Percentiles rank a stretch among this genome's conserved stretches.
phyloP scores from a whole-genome alignment of 768 basidiomycete species.

The Daedalea quercina region DNA sequence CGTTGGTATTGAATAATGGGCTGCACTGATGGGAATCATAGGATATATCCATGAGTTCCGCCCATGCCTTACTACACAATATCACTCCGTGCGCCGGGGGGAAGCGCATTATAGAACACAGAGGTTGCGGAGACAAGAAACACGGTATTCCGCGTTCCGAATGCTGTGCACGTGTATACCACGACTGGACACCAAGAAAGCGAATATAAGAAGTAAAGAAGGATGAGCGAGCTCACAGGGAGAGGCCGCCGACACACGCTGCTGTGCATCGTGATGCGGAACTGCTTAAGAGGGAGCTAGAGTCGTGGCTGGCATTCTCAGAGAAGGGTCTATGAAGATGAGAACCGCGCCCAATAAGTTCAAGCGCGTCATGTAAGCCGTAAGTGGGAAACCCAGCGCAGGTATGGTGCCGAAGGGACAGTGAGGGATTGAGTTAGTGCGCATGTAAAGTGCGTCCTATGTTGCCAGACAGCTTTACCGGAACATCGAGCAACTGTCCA shows the following conservation, averaged over 20 bases:
- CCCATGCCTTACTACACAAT: no score
- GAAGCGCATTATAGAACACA: not conserved
- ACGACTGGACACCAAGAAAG: not conserved
- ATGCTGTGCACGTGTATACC: not conserved
- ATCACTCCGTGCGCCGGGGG: no score
- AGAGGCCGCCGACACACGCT: not conserved
- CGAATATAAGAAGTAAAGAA: not conserved
- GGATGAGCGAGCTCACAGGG: not conserved
- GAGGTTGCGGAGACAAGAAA: not conserved
- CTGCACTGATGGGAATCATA: no score
- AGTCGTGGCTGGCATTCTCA: not conserved
- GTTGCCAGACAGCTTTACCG: not conserved
- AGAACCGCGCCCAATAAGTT: not conserved
- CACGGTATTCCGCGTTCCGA: not conserved
- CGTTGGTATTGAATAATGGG: not conserved
- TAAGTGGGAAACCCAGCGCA: not conserved
- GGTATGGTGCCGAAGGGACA: not conserved
- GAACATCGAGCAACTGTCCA: not conserved
- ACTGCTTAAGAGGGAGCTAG: not conserved
- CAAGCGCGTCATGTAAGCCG: not conserved
- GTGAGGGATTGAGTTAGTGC: not conserved
- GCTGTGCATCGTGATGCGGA: conserved; percentile 2
- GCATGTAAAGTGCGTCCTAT: not conserved
- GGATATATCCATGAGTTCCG: no score
- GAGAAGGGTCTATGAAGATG: not conserved